phyloP scores from a whole-genome alignment of 2,329 filamentous ascomycete genomes.

The Curvularia sp. region DNA sequence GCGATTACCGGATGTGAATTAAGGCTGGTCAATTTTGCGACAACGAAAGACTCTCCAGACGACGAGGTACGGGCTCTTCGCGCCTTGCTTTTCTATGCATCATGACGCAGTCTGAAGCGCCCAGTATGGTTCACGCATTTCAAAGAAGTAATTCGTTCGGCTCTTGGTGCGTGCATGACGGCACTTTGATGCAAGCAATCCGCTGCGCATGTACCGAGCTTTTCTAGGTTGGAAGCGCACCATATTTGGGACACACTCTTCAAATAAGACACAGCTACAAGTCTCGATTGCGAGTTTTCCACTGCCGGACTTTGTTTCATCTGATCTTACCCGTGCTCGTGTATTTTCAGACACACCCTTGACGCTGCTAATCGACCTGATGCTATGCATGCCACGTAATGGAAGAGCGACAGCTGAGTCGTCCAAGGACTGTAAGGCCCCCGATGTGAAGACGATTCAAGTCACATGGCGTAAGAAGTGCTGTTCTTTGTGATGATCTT shows the following conservation, averaged over 20 bases:
- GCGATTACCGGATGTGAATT: slow-evolving; percentile 87
- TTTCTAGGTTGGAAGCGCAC: background rate
- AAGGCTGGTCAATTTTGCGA: slow-evolving; percentile 21
- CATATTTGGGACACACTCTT: background rate
- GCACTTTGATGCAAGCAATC: background rate
- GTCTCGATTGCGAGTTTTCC: background rate
- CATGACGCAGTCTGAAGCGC: background rate
- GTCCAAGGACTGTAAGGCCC: background rate
- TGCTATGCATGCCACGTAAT: slow-evolving; percentile 1
- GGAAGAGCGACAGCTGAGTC: background rate
- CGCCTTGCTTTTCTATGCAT: background rate
- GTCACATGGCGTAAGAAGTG: background rate
- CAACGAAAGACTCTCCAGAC: slow-evolving; percentile 8
- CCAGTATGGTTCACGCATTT: background rate
- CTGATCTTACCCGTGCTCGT: background rate
- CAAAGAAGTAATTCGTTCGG: slow-evolving; percentile 6
- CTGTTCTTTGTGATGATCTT: slow-evolving; percentile 3
- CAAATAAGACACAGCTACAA: background rate
- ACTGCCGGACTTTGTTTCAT: background rate
- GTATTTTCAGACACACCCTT: background rate
- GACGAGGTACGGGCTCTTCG: background rate
- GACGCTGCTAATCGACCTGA: background rate
- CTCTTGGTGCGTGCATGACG: background rate
- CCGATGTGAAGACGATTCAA: background rate
- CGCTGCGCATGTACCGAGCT: slow-evolving; percentile 1